Percentiles rank a stretch among this genome's conserved stretches.
phyloP scores from a whole-genome alignment of 441 rosid species.

The Hura crepitans region DNA sequence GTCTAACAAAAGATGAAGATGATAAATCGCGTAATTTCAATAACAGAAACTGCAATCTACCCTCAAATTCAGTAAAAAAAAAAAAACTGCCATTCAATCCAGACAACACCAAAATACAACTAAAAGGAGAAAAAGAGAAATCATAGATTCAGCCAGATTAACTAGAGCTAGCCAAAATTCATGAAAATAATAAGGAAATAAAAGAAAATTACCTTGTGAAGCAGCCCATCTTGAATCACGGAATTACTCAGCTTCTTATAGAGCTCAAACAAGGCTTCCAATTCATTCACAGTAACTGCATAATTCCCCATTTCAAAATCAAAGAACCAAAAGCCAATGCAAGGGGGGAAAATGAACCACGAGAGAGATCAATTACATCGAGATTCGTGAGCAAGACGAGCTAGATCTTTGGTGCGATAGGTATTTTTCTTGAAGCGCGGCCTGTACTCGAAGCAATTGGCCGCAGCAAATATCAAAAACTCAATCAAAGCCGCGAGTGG shows the following conservation, averaged over 20 bases:
- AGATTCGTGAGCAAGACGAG: slow-evolving; percentile 56
- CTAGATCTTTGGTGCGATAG: slow-evolving; percentile 29
- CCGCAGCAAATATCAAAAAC: slow-evolving; percentile 33
- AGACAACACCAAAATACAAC: background rate
- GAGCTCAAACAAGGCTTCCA: slow-evolving; percentile 71
- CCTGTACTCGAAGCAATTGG: slow-evolving; percentile 42
- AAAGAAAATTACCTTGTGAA: slow-evolving; percentile 61
- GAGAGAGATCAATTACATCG: slow-evolving; percentile 34
- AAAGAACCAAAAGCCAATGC: background rate
- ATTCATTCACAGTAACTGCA: slow-evolving; percentile 72
- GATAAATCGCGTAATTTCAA: background rate
- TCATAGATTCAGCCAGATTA: too few species aligned
- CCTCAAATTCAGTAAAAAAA: background rate
- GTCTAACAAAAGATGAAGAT: background rate
- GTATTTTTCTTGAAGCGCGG: slow-evolving; percentile 23
- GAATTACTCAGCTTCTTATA: slow-evolving; percentile 71
- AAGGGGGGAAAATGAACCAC: background rate
- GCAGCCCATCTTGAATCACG: slow-evolving; percentile 64
- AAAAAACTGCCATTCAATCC: background rate
- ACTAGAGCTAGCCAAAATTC: too few species aligned
- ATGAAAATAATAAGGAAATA: background rate
- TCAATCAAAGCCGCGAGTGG: slow-evolving; percentile 54
- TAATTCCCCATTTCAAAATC: background rate
- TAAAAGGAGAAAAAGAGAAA: background rate
- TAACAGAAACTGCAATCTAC: background rate